A percentile compares a stretch with the other conserved stretches of the same genome.
phyloP scores from a whole-genome alignment of 1,139 yeast genomes.

The Meyerozyma sp. region DNA sequence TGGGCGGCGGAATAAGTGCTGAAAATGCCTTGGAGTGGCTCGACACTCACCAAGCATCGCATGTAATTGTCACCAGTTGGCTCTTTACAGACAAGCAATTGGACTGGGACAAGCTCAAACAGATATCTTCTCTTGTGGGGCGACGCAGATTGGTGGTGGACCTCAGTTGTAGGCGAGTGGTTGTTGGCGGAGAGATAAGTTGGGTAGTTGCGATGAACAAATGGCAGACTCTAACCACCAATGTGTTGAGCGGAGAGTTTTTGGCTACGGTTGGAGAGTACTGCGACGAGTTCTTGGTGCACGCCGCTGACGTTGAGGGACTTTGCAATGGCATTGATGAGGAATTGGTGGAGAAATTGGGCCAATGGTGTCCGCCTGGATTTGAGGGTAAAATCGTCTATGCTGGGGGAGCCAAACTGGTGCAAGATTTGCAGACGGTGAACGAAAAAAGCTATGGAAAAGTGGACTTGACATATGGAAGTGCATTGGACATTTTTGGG shows the following conservation, averaged over 20 bases:
- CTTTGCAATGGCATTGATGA: constrained; percentile 88
- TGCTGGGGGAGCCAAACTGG: constrained; percentile 92
- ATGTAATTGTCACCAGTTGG: constrained; percentile 92
- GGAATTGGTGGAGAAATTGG: constrained; percentile 61
- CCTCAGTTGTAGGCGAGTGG: constrained; percentile 69
- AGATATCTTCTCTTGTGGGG: constrained; percentile 51
- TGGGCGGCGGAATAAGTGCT: constrained; percentile 87
- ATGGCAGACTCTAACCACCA: constrained; percentile 86
- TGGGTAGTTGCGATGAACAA: constrained; percentile 97
- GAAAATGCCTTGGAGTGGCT: constrained; percentile 76
- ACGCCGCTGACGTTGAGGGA: constrained; percentile 99
- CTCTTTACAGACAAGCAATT: constrained; percentile 63
- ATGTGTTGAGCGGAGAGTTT: constrained; percentile 49
- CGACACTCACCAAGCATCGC: constrained; percentile 56
- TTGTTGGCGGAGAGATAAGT: constrained; percentile 20
- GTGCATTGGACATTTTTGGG: constrained; percentile 92
- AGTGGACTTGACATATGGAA: constrained; percentile 89
- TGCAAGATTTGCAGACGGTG: constrained; percentile 65
- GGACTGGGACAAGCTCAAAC: constrained; percentile 47
- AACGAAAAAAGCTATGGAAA: constrained; percentile 63
- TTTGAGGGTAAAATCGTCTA: constrained; percentile 73
- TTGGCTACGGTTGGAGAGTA: constrained; percentile 51
- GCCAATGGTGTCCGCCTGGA: constrained; percentile 65
- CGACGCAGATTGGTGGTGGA: constrained; percentile 75
- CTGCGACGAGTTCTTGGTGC: constrained; percentile 84